Percentiles rank a stretch among this genome's conserved stretches.
These are phyloP conservation scores for Talinum fruticosum DNA, from an alignment of 148 eudicot species.

Conservation along the genomic window DNA sequence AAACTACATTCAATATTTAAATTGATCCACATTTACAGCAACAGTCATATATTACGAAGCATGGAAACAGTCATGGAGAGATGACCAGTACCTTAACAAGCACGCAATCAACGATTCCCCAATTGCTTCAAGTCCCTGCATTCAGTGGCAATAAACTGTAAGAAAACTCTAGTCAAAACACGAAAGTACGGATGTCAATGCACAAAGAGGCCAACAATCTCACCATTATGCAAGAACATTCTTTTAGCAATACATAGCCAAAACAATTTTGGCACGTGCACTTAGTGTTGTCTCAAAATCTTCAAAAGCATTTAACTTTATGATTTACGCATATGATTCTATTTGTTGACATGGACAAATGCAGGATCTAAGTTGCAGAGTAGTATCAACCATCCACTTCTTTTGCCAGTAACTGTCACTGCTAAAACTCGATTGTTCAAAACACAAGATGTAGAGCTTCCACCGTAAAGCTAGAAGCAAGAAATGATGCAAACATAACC, in stretches of 20 bases:
- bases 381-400: background rate
- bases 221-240: too few species aligned
- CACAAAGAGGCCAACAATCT: background rate
- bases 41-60: background rate
- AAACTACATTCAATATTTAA: background rate
- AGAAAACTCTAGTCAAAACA: background rate
- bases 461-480: background rate
- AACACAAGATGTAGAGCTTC: background rate
- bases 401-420: background rate
- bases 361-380: background rate
- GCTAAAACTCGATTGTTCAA: too few species aligned
- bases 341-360: too few species aligned
- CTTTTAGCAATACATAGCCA: background rate
- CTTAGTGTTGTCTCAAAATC: background rate
- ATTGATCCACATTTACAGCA: background rate
- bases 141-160: background rate
- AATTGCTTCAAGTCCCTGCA: background rate
- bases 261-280: background rate
- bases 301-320: background rate
- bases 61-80: background rate
- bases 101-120: background rate
- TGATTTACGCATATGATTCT: background rate
- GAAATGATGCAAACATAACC: background rate
- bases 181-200: background rate
- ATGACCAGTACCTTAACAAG: background rate